phyloP scores from a whole-genome alignment of 164 flowering plant genomes.

The Santalum album region DNA sequence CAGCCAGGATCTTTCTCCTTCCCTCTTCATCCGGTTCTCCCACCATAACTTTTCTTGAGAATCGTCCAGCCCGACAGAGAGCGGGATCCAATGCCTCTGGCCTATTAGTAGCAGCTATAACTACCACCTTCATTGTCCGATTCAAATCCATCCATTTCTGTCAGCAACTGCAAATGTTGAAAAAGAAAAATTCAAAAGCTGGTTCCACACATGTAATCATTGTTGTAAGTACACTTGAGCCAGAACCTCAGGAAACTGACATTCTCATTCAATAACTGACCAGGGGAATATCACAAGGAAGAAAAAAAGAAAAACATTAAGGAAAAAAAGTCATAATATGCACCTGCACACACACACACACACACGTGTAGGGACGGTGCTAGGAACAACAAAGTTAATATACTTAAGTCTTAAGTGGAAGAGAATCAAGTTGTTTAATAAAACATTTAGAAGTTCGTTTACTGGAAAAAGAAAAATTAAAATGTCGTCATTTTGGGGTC shows the following conservation, averaged over 20 bases:
- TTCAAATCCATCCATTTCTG: constrained; percentile 99
- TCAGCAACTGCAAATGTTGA: constrained; percentile 59
- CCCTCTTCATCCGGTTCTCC: constrained; percentile 95
- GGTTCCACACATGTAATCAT: constrained; percentile 1
- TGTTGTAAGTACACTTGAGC: not conserved
- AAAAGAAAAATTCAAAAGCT: not conserved
- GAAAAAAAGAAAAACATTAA: not conserved
- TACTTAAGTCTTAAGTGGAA: no score
- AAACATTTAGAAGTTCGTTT: no score
- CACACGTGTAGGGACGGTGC: no score
- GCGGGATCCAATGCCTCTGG: constrained; percentile 97
- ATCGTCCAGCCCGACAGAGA: constrained; percentile 94
- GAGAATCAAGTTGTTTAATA: no score
- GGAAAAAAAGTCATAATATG: no score
- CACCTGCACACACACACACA: no score
- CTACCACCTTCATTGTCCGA: constrained; percentile 76
- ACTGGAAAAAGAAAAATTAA: no score
- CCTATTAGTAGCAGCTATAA: constrained; percentile 90
- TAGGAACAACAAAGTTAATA: no score
- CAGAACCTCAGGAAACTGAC: not conserved
- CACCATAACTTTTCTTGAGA: constrained; percentile 88
- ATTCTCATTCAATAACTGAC: not conserved
- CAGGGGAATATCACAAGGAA: constrained; percentile 1
- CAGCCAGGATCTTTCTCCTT: constrained; percentile 75
- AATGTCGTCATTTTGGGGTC: no score